Percentiles rank a stretch among this genome's conserved stretches.
phyloP scores from a whole-genome alignment of 495 filamentous ascomycete genomes.

The Penicillium coprophilum region DNA sequence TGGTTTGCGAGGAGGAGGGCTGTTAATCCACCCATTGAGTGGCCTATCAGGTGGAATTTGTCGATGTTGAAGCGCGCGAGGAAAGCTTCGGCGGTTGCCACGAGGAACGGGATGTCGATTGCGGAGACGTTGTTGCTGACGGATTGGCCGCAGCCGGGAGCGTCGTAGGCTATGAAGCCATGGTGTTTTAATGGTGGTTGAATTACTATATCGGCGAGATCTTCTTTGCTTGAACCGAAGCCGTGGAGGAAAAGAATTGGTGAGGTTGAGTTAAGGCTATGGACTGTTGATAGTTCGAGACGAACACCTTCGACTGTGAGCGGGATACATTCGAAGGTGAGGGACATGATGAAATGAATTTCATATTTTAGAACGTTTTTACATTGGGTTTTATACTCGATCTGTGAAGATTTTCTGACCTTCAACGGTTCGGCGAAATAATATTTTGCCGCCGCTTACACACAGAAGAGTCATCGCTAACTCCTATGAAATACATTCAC shows the following conservation, averaged over 20 bases:
- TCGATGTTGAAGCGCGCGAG: slow-evolving; percentile 24
- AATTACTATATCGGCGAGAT: slow-evolving; percentile 25
- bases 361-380: slow-evolving; percentile 10
- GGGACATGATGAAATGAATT: slow-evolving; percentile 13
- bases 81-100: slow-evolving; percentile 24
- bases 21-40: slow-evolving; percentile 34
- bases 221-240: slow-evolving; percentile 37
- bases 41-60: slow-evolving; percentile 29
- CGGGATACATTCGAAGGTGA: slow-evolving; percentile 16
- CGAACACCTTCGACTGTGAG: slow-evolving; percentile 22
- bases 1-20: slow-evolving; percentile 24
- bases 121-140: slow-evolving; percentile 21
- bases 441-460: neutral
- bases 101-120: slow-evolving; percentile 31
- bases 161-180: slow-evolving; percentile 29
- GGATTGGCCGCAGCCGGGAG: slow-evolving; percentile 30
- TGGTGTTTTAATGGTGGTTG: slow-evolving; percentile 22
- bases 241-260: slow-evolving; percentile 32
- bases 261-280: slow-evolving; percentile 16
- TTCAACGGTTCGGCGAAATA: neutral
- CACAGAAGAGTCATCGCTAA: neutral
- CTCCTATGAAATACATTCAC: neutral
- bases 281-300: slow-evolving; percentile 25
- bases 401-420: neutral
- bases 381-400: neutral